A percentile compares a stretch with the other conserved stretches of the same genome.
phyloP scores from a whole-genome alignment of 768 basidiomycete genomes.

The Galerina sulciceps region DNA sequence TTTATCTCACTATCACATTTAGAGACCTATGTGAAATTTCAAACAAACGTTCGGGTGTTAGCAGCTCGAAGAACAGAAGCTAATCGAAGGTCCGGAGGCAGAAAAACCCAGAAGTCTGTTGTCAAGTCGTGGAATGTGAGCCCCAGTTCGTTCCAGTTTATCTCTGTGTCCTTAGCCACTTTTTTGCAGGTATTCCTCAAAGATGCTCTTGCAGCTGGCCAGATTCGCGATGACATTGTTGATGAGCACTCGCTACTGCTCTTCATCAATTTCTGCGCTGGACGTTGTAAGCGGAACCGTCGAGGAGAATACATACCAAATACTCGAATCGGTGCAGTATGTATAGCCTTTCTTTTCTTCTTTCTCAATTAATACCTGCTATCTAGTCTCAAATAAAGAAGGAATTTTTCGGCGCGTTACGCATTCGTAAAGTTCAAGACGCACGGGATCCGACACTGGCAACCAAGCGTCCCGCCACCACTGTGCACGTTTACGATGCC shows the following conservation, averaged over 20 bases:
- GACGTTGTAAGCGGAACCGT: constrained; percentile 16
- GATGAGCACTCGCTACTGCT: constrained; percentile 23
- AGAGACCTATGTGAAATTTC: neutral
- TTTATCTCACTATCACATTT: neutral
- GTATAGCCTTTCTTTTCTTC: neutral
- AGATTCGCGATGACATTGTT: constrained; percentile 15
- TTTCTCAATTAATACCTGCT: neutral
- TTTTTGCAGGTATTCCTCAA: neutral
- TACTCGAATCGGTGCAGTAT: constrained; percentile 22
- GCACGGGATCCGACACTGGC: too few relatives aligned
- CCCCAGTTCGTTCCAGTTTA: neutral
- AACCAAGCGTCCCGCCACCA: too few relatives aligned
- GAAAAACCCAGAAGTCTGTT: constrained; percentile 13
- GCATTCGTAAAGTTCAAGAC: too few relatives aligned
- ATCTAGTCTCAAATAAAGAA: constrained; percentile 17
- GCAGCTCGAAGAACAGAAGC: constrained; percentile 10
- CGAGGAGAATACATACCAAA: constrained; percentile 18
- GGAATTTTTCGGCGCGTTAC: too few relatives aligned
- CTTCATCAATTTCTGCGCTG: constrained; percentile 14
- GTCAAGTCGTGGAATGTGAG: constrained; percentile 14
- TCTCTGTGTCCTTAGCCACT: too few relatives aligned
- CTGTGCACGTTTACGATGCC: too few relatives aligned
- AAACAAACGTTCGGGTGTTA: neutral
- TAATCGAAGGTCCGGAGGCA: constrained; percentile 15
- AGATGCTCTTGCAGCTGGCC: neutral